phyloP scores from a whole-genome alignment of 176 grass and related monocot genomes.

The Microstegium vimineum region DNA sequence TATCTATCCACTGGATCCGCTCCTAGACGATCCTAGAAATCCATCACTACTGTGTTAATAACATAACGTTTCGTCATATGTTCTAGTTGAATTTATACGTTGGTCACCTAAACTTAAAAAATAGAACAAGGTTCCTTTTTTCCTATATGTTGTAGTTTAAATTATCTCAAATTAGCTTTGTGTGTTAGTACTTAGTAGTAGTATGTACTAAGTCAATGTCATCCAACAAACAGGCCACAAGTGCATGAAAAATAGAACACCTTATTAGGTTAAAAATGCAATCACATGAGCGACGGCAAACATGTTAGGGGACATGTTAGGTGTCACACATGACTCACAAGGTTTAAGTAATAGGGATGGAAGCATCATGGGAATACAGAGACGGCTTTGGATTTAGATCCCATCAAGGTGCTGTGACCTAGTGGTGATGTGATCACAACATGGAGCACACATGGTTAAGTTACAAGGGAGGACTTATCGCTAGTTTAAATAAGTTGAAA shows the following conservation, averaged over 20 bases:
- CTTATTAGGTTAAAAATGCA: slow-evolving; percentile 33
- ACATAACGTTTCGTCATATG: neutral
- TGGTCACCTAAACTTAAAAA: neutral
- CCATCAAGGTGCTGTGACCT: slow-evolving; percentile 38
- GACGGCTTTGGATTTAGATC: slow-evolving; percentile 64
- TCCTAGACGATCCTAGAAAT: no score
- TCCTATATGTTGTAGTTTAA: no score
- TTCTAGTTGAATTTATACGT: neutral
- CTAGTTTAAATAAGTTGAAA: slow-evolving; percentile 43
- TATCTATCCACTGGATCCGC: no score
- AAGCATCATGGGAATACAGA: slow-evolving; percentile 65
- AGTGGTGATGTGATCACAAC: slow-evolving; percentile 36
- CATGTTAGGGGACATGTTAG: slow-evolving; percentile 61
- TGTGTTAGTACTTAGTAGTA: slow-evolving; percentile 4
- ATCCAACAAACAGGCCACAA: slow-evolving; percentile 10
- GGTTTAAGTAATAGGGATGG: slow-evolving; percentile 49
- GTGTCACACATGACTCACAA: slow-evolving; percentile 62
- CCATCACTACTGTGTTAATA: neutral
- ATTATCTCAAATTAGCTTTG: slow-evolving; percentile 3
- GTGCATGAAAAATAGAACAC: slow-evolving; percentile 19
- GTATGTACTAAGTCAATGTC: slow-evolving; percentile 24
- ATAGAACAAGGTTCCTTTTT: no score
- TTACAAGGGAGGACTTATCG: slow-evolving; percentile 29
- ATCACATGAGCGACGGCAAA: slow-evolving; percentile 41
- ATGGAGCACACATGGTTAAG: slow-evolving; percentile 62